Evolutionary conservation across 2,329 filamentous ascomycete species (phyloP).

Genomic region (Myriosclerotinia duriaeana): DNA sequence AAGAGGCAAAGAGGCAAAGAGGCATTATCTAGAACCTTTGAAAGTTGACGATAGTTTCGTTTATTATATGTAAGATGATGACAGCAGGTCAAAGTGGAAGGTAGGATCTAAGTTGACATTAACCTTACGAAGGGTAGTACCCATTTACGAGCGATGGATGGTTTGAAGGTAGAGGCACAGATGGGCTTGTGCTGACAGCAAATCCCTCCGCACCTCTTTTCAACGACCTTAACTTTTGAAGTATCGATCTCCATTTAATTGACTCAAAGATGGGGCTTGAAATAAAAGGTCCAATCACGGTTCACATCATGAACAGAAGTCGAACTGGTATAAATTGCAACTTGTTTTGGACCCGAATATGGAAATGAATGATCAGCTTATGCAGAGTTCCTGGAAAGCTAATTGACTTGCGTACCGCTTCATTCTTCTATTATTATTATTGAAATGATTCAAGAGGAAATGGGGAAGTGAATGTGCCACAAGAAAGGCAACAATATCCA

Average conservation of each 20-base stretch:
- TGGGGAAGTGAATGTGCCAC: not conserved
- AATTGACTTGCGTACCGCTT: not conserved
- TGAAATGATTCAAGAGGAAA: not conserved
- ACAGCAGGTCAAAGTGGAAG: constrained; percentile 1
- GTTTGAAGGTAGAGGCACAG: constrained; percentile 14
- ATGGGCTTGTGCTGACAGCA: constrained; percentile 11
- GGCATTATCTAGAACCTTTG: not conserved
- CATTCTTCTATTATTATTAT: not conserved
- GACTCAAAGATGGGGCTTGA: constrained; percentile 5
- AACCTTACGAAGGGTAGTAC: constrained; percentile 12
- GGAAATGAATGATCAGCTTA: not conserved
- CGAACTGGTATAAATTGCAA: not conserved
- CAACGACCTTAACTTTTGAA: constrained; percentile 5
- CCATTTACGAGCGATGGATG: constrained; percentile 10
- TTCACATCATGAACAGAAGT: constrained; percentile 9
- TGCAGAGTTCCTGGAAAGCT: not conserved
- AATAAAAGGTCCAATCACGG: constrained; percentile 10
- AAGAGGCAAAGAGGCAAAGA: not conserved
- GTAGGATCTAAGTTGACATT: constrained; percentile 9
- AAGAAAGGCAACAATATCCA: not conserved
- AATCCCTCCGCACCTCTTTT: constrained; percentile 2
- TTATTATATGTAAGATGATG: constrained; percentile 1
- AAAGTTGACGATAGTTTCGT: not conserved
- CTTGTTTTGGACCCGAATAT: not conserved
- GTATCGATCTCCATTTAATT: not conserved